These are phyloP conservation scores for Zelonia costaricensis DNA, from an alignment of 208 protist species.

Conservation along the genomic window DNA sequence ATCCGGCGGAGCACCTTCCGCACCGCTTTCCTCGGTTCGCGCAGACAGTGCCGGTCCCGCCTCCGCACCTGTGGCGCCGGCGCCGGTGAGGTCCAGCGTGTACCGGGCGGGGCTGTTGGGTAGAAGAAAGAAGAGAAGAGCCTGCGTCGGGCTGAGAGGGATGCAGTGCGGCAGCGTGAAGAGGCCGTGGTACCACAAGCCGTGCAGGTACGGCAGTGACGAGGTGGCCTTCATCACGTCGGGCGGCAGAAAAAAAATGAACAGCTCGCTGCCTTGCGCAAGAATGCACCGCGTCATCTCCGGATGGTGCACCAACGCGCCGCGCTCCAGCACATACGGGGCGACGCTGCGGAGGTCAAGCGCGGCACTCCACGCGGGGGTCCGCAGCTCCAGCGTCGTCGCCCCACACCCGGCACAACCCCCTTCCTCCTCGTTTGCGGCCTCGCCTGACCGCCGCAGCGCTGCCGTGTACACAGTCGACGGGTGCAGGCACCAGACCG, in stretches of 20 bases:
- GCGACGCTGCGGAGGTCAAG: constrained; percentile 5
- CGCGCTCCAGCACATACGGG: constrained; percentile 13
- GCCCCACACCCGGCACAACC: background rate
- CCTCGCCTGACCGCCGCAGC: background rate
- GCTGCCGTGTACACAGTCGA: constrained; percentile 19
- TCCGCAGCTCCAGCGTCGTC: constrained; percentile 1
- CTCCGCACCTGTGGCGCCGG: background rate
- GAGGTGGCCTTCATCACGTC: constrained; percentile 13
- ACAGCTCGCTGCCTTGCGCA: constrained; percentile 24
- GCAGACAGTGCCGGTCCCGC: too few relatives aligned
- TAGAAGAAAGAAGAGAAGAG: constrained; percentile 41
- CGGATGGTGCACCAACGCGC: constrained; percentile 26
- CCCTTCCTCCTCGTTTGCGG: background rate
- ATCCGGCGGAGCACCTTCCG: background rate
- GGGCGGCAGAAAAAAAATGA: constrained; percentile 34
- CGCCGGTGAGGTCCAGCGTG: constrained; percentile 33
- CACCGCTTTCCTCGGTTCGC: too few relatives aligned
- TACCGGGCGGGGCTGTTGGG: constrained; percentile 41
- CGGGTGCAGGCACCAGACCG: constrained; percentile 31
- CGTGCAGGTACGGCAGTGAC: constrained; percentile 15
- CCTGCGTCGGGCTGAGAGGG: constrained; percentile 1
- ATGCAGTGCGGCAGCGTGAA: constrained; percentile 47
- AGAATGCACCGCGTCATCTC: constrained; percentile 52
- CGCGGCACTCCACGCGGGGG: background rate
- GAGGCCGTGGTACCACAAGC: constrained; percentile 62